A percentile compares a stretch with the other conserved stretches of the same genome.
Conservation (phyloP, 2,329 filamentous ascomycete species). For the Botrytis paeoniae region DNA sequence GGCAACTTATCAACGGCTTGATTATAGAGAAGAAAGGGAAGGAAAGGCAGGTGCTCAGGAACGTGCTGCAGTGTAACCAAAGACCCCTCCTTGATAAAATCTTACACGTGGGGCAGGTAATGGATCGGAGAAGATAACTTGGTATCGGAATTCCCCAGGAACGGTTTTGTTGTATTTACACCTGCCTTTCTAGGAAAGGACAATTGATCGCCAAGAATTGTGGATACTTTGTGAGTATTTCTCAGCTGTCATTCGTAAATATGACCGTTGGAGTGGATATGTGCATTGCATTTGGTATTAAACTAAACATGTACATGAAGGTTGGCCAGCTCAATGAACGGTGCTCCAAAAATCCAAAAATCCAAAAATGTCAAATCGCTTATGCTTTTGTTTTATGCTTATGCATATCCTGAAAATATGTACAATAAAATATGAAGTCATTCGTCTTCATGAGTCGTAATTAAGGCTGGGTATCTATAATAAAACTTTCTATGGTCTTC, state of each 20-base stretch:
- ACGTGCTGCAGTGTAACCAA: background rate
- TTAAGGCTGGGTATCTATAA: slow-evolving; percentile 4
- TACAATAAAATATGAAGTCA: slow-evolving; percentile 7
- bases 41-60: slow-evolving; percentile 1
- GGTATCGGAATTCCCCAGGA: slow-evolving; percentile 7
- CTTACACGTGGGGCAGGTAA: slow-evolving; percentile 14
- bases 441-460: slow-evolving; percentile 15
- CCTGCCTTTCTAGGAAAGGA: slow-evolving; percentile 13
- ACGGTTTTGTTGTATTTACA: background rate
- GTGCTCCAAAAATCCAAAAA: background rate
- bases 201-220: slow-evolving; percentile 6
- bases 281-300: background rate
- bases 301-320: background rate
- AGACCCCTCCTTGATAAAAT: slow-evolving; percentile 2
- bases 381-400: slow-evolving; percentile 9
- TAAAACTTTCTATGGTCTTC: slow-evolving; percentile 19
- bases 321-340: background rate
- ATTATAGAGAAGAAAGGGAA: background rate
- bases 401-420: background rate
- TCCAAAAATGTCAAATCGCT: background rate
- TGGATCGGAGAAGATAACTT: background rate
- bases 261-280: background rate
- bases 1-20: background rate
- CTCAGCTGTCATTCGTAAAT: slow-evolving; percentile 2
- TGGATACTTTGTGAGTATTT: background rate